phyloP scores from a whole-genome alignment of 2,329 filamentous ascomycete genomes.

The Coccinonectria pachysandricola region DNA sequence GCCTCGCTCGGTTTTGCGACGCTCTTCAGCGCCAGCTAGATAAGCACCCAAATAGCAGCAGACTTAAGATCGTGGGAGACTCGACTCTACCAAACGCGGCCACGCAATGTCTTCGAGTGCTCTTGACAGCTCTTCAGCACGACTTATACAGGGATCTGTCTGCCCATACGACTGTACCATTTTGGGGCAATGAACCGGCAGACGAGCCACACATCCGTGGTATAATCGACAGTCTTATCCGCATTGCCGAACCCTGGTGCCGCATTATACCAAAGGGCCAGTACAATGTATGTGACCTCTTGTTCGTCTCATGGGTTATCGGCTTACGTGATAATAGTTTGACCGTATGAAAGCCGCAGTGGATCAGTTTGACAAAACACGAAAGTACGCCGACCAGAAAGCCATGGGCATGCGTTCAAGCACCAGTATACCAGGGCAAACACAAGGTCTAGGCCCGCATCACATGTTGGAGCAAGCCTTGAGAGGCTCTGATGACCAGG shows the following conservation, averaged over 20 bases:
- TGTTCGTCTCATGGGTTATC: too few species aligned
- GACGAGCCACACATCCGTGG: slow-evolving; percentile 22
- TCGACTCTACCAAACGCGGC: slow-evolving; percentile 23
- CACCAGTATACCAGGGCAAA: slow-evolving; percentile 6
- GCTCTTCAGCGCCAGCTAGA: slow-evolving; percentile 22
- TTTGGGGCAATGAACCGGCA: slow-evolving; percentile 23
- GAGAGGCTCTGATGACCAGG: slow-evolving; percentile 12
- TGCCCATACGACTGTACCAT: slow-evolving; percentile 26
- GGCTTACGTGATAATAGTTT: too few species aligned
- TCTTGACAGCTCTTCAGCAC: slow-evolving; percentile 27
- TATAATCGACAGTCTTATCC: slow-evolving; percentile 25
- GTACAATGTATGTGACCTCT: slow-evolving; percentile 20
- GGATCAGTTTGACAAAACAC: slow-evolving; percentile 22
- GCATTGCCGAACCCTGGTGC: slow-evolving; percentile 24
- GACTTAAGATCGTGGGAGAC: slow-evolving; percentile 20
- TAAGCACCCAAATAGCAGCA: slow-evolving; percentile 14
- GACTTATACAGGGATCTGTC: slow-evolving; percentile 24
- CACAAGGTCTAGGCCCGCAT: slow-evolving; percentile 15
- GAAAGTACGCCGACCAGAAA: slow-evolving; percentile 17
- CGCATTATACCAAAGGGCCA: slow-evolving; percentile 18
- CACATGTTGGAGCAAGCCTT: slow-evolving; percentile 18
- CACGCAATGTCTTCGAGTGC: slow-evolving; percentile 21
- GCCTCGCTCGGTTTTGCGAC: slow-evolving; percentile 26
- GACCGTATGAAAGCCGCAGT: slow-evolving; percentile 20
- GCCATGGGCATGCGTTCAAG: slow-evolving; percentile 4